Conservation (phyloP, 768 basidiomycete species). For the Lactifluus echinatus region DNA sequence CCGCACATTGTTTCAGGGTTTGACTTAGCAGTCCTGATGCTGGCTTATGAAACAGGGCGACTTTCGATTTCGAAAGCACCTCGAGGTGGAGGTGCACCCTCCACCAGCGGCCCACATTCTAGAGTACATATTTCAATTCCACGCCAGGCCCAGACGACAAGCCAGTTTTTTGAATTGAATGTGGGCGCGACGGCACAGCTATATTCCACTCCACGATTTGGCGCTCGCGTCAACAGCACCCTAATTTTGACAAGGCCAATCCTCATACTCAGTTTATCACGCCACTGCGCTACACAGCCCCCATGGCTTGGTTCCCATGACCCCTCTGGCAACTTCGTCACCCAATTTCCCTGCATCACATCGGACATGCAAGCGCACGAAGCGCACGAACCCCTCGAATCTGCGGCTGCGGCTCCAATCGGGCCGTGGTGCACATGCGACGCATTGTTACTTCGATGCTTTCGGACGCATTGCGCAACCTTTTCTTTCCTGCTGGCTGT, state of each 20-base stretch:
- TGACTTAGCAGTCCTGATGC: too few relatives aligned
- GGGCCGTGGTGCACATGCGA: background rate
- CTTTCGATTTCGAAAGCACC: too few relatives aligned
- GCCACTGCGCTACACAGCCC: constrained; percentile 2
- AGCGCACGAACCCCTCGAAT: background rate
- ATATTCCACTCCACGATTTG: background rate
- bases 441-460: background rate
- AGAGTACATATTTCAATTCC: background rate
- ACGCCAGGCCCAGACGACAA: background rate
- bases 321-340: background rate
- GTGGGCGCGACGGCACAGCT: background rate
- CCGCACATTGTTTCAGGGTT: background rate
- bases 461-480: background rate
- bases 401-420: background rate
- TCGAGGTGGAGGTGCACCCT: too few relatives aligned
- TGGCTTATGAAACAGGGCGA: too few relatives aligned
- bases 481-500: background rate
- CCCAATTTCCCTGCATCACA: constrained; percentile 2
- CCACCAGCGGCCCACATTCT: background rate
- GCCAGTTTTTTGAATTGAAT: background rate
- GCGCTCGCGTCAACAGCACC: background rate
- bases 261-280: background rate
- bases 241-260: background rate
- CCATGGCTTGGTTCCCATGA: background rate
- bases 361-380: background rate